phyloP scores from a whole-genome alignment of 345 rosid genomes.

The Eucalyptus erythrocorys region DNA sequence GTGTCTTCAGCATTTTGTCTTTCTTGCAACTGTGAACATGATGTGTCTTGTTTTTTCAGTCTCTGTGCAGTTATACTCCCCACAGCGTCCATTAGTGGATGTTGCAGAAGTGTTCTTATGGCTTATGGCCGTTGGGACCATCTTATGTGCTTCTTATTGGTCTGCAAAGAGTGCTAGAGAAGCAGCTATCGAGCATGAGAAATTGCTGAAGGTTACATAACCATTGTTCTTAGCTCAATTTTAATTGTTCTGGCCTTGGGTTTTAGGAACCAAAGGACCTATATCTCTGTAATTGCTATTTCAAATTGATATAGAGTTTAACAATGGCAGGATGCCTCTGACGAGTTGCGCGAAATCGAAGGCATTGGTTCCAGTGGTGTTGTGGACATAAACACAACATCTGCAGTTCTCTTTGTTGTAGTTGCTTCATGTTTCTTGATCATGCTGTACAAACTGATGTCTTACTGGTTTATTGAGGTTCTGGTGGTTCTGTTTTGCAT shows the following conservation, averaged over 20 bases:
- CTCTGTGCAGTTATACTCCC: slow-evolving; percentile 79
- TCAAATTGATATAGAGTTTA: background rate
- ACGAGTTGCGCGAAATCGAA: slow-evolving; percentile 29
- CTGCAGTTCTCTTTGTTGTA: slow-evolving; percentile 84
- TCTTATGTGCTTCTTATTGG: slow-evolving; percentile 89
- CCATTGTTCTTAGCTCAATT: background rate
- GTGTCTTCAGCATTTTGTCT: background rate
- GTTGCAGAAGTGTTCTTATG: slow-evolving; percentile 96
- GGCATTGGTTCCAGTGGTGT: slow-evolving; percentile 44
- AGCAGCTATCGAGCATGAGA: slow-evolving; percentile 82
- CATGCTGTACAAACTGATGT: slow-evolving; percentile 98
- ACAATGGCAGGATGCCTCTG: slow-evolving; percentile 64
- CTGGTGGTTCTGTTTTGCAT: slow-evolving; percentile 93
- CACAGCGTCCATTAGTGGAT: slow-evolving; percentile 80
- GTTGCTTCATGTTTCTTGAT: slow-evolving; percentile 89
- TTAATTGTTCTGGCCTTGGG: background rate
- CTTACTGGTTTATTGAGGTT: slow-evolving; percentile 83
- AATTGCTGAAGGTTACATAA: slow-evolving; percentile 65
- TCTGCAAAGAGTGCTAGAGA: slow-evolving; percentile 92
- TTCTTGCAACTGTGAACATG: background rate
- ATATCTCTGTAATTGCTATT: background rate
- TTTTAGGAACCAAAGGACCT: background rate
- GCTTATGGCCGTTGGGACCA: slow-evolving; percentile 98
- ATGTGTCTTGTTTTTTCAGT: slow-evolving; percentile 33
- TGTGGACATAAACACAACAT: slow-evolving; percentile 61